Base-by-base conservation (phyloP, 331 rosid genomes). In the Phaseolus coccineus region DNA sequence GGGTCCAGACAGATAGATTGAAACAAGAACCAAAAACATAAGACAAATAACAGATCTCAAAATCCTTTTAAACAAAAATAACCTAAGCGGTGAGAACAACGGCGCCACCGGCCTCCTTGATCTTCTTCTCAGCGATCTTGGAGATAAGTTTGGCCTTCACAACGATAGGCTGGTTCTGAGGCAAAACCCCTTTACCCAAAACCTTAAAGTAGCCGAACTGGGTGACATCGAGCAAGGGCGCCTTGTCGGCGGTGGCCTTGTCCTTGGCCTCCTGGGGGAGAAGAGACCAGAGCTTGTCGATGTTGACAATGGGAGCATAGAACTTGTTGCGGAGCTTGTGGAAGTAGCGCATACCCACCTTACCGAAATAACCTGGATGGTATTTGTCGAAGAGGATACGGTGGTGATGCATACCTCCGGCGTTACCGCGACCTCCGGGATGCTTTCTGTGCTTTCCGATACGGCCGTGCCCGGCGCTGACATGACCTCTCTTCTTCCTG, bases 331-430 rank as follows among this genome's bases (percentile, higher is more conserved):
- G 90, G 8, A 88, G 92, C 75, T 84, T 88, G 88, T 88, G 92
- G 42, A 88, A 88, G 82, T 88, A 88, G 2, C 92, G 86, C 92
- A 88, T 88, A 0, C 92, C 92, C 0, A 88, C 92, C 71, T 88
- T 88, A 0, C 92, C 92, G 74, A 88, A 88, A 77, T 77, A 88
- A 15, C 92, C 92, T 0, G 92, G 92, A 6, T 88, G 92, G 79
- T 88, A 88, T 52, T 88, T 88, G 77, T 88, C 92, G 83, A 88
- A 88, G 63, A 88, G 92, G 83, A 88, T 88, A 1, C 92, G 87
- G 78, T 88, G 92, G 79, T 88, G 92, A 53, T 88, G 92, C 92
- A 88, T 84, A 6, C 92, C 92, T 6, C 92, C 92, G 66, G 92
- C 92, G 81, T 88, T 88, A 48, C 92, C 92, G 0, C 92, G 85